phyloP scores from a whole-genome alignment of 495 filamentous ascomycete genomes.

The Penicillium soppii region DNA sequence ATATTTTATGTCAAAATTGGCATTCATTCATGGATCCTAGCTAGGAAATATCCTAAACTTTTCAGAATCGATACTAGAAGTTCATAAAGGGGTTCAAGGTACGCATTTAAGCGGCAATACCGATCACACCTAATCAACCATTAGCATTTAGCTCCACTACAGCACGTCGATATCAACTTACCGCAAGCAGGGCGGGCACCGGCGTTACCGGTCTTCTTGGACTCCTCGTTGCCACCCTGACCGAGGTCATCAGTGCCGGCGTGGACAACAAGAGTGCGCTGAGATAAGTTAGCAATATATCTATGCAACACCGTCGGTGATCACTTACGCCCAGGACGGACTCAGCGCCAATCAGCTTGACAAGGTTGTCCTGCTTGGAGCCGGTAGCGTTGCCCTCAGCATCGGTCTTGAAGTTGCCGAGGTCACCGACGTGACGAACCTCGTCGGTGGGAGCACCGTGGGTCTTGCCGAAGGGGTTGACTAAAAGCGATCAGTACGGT shows the following conservation, averaged over 20 bases:
- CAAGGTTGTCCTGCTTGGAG: conserved; percentile 66
- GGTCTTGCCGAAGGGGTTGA: conserved; percentile 90
- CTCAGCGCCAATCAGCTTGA: conserved; percentile 94
- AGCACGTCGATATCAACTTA: conserved; percentile 36
- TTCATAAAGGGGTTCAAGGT: conserved; percentile 8
- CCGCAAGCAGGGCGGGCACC: conserved; percentile 91
- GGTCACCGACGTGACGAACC: conserved; percentile 90
- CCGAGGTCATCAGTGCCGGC: conserved; percentile 94
- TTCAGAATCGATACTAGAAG: conserved; percentile 17
- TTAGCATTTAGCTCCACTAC: conserved; percentile 3
- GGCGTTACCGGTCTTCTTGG: conserved; percentile 96
- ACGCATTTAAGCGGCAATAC: conserved; percentile 63
- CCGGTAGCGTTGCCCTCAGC: conserved; percentile 83
- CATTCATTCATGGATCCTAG: conserved; percentile 28
- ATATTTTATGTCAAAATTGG: conserved; percentile 11
- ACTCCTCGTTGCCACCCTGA: conserved; percentile 84
- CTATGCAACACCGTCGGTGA: not conserved
- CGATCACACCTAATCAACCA: conserved; percentile 68
- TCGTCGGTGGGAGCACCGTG: conserved; percentile 85
- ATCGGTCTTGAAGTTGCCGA: conserved; percentile 96
- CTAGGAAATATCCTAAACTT: conserved; percentile 24
- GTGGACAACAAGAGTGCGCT: conserved; percentile 96
- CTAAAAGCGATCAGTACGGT: conserved; percentile 38
- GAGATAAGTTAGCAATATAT: not conserved
- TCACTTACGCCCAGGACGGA: conserved; percentile 88